A percentile compares a stretch with the other conserved stretches of the same genome.
Conservation (phyloP, 1,139 yeast genomes). For the Taiozyma sp. region DNA sequence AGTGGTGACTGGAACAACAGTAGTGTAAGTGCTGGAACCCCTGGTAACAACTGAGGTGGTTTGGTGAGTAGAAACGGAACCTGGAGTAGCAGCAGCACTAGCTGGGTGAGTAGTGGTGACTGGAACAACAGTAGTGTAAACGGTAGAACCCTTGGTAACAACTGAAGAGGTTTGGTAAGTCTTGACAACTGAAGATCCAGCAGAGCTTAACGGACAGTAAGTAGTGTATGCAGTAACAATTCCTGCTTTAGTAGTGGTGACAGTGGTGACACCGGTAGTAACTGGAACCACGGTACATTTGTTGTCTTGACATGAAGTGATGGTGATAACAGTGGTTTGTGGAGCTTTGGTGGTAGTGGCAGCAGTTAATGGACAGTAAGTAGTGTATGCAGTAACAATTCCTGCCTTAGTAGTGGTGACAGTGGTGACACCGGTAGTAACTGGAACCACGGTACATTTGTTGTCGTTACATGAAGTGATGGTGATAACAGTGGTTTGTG, state of each 20-base stretch:
- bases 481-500: conserved; percentile 11
- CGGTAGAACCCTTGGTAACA: conserved; percentile 9
- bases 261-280: conserved; percentile 2
- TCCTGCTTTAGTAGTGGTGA: conserved; percentile 2
- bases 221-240: conserved; percentile 25
- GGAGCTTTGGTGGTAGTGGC: conserved; percentile 9
- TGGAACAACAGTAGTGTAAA: conserved; percentile 12
- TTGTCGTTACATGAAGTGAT: conserved; percentile 29
- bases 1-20: conserved; percentile 1
- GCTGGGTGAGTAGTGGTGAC: neutral
- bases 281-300: conserved; percentile 23
- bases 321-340: conserved; percentile 1
- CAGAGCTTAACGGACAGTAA: conserved; percentile 10
- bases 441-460: conserved; percentile 24
- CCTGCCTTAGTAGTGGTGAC: conserved; percentile 3
- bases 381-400: conserved; percentile 25
- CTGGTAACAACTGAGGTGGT: conserved; percentile 2
- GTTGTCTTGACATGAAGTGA: conserved; percentile 29
- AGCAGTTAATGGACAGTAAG: conserved; percentile 11
- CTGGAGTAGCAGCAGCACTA: conserved; percentile 1
- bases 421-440: conserved; percentile 1
- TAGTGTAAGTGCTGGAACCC: conserved; percentile 4
- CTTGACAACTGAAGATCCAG: neutral
- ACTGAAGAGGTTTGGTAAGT: conserved; percentile 3
- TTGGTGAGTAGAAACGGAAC: conserved; percentile 6